Base-by-base conservation (phyloP, 163 green algal species). In the Scenedesmus sp. region DNA sequence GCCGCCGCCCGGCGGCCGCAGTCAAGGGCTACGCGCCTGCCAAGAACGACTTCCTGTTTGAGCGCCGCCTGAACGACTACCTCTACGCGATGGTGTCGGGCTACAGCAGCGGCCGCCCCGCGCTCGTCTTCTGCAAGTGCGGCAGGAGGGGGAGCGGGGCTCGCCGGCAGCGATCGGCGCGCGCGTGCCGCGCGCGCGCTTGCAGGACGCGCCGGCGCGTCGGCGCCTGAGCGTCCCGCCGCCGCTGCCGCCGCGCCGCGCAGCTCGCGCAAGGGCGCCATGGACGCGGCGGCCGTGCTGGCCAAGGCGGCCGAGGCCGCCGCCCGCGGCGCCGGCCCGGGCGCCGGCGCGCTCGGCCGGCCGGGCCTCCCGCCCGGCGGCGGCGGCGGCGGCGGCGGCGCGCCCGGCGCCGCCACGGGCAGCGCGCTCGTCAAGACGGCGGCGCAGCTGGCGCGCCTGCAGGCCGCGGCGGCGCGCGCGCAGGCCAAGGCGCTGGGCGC, bases 1-100 rank as follows among this genome's bases (percentile, higher is more conserved):
- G n/a, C n/a, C n/a, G n/a, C n/a, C n/a, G n/a, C n/a, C n/a, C n/a
- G n/a, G n/a, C n/a, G n/a, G n/a, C n/a, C n/a, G n/a, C n/a, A n/a
- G 94, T 99, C 13, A 89, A 81, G 58, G 91, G 89, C 63, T 98
- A 97, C 84, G 60, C 81, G 0, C 81, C 88, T 2, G 85, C 85
- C 42, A 97, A 96, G 79, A 98, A 97, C 77, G 95, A 99, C 78
- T 99, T 98, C 69, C 74, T 99, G n/a, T 98, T 99, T 84, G 94
- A 98, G 81, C 81, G 83, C 29, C 66, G 85, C 33, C 87, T 98
- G n/a, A 95, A 91, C 77, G 84, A 94, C n/a, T 81, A 94, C 76
- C 70, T 98, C 15, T 85, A 60, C 36, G 77, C 74, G 3, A 74
- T 73, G 44, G 63, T 98, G 5, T 22, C 60, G 2, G 87, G 97